Percentiles rank a stretch among this genome's conserved stretches.
Conservation (phyloP, 352 stramenopile genomes). For the Thraustochytrium sp. region DNA sequence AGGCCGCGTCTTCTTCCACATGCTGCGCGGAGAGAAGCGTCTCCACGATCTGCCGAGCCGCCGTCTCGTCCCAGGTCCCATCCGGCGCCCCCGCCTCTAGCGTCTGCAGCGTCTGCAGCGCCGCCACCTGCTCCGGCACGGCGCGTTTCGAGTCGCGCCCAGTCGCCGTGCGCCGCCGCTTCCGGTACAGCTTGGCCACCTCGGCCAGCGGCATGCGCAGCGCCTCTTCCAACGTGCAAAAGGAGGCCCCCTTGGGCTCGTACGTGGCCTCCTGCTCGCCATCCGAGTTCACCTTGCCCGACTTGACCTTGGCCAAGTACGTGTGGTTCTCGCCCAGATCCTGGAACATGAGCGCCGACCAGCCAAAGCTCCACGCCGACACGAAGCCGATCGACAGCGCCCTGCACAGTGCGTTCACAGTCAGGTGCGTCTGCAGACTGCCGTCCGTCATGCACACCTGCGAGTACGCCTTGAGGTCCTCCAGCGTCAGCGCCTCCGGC, state of each 20-base stretch:
- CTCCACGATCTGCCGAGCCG: background rate
- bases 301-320: background rate
- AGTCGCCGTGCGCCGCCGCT: constrained; percentile 21
- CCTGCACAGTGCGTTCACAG: background rate
- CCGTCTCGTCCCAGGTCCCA: background rate
- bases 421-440: background rate
- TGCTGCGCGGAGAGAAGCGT: background rate
- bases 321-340: constrained; percentile 63
- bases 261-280: constrained; percentile 11
- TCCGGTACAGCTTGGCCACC: constrained; percentile 42
- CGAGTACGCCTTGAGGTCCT: background rate
- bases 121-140: background rate
- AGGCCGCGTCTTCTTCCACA: background rate
- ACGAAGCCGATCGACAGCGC: background rate
- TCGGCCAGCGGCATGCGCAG: constrained; percentile 41
- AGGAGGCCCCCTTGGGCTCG: constrained; percentile 22
- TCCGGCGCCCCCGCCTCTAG: background rate
- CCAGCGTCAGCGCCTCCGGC: background rate
- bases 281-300: background rate
- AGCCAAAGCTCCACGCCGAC: constrained; percentile 62
- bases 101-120: background rate
- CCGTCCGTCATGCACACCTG: background rate
- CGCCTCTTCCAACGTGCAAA: constrained; percentile 48
- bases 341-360: constrained; percentile 67
- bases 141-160: background rate